phyloP scores from a whole-genome alignment of 179 eudicot genomes.

The Vitellaria paradoxa region DNA sequence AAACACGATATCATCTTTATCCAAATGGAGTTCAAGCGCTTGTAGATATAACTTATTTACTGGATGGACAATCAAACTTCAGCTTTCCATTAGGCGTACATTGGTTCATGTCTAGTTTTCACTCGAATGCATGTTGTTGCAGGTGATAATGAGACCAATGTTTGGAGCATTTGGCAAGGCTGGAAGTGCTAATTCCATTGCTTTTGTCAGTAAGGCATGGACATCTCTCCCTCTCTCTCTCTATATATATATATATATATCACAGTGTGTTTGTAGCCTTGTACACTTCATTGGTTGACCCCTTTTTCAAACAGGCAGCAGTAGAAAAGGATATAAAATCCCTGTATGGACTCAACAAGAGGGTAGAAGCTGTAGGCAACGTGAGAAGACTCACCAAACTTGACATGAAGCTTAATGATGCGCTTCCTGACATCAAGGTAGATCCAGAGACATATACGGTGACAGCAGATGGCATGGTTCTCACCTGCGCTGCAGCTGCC shows the following conservation, averaged over 20 bases:
- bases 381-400: constrained; percentile 67
- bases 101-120: neutral
- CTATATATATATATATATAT: too few relatives aligned
- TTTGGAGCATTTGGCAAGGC: constrained; percentile 96
- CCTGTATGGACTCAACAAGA: constrained; percentile 62
- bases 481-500: constrained; percentile 68
- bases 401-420: constrained; percentile 88
- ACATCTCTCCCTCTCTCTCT: neutral
- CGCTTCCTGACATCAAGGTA: constrained; percentile 75
- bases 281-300: neutral
- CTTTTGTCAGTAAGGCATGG: constrained; percentile 87
- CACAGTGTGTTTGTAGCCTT: neutral
- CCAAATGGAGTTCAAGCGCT: neutral
- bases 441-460: constrained; percentile 86
- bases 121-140: constrained; percentile 22
- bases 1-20: neutral
- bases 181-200: constrained; percentile 72
- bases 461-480: constrained; percentile 67
- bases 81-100: neutral
- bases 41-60: neutral
- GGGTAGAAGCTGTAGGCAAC: constrained; percentile 76
- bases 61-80: neutral
- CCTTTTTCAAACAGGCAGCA: constrained; percentile 52
- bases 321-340: constrained; percentile 52
- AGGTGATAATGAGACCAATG: constrained; percentile 97